Conservation (phyloP, 306 rosid species). For the Prunus mongolica region DNA sequence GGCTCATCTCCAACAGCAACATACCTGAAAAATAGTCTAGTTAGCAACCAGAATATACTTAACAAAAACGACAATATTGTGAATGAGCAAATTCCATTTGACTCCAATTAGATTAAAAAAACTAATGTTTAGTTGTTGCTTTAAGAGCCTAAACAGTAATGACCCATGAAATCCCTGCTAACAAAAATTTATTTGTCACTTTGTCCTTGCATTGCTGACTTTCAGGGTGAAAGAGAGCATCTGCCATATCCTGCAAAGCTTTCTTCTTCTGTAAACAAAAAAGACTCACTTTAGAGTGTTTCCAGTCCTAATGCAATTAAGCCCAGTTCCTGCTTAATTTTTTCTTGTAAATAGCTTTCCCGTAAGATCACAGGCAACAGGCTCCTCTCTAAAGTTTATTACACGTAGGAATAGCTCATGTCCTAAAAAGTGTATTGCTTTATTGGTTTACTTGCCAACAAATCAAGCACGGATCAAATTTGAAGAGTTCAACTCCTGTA, state of each 20-base stretch:
- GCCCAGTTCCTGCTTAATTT: background rate
- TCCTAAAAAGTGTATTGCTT: background rate
- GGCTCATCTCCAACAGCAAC: constrained; percentile 93
- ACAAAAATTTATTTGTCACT: background rate
- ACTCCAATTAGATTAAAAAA: background rate
- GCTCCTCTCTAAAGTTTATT: background rate
- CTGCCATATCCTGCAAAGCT: background rate
- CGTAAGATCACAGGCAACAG: background rate
- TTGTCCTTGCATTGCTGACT: background rate
- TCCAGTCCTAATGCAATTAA: background rate
- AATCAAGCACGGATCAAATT: constrained; percentile 7
- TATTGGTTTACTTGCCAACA: background rate
- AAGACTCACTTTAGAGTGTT: background rate
- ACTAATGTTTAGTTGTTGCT: background rate
- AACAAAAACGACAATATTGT: constrained; percentile 10
- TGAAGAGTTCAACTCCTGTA: background rate
- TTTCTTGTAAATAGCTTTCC: background rate
- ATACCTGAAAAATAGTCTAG: constrained; percentile 46
- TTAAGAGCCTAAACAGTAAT: background rate
- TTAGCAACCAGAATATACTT: constrained; percentile 19
- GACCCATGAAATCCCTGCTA: background rate
- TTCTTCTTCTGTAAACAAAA: background rate
- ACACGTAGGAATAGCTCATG: background rate
- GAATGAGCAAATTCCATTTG: constrained; percentile 13
- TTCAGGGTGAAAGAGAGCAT: background rate